These are phyloP conservation scores for Adansonia rubrostipa DNA, from an alignment of 441 rosid genomes.

Conservation along the genomic window DNA sequence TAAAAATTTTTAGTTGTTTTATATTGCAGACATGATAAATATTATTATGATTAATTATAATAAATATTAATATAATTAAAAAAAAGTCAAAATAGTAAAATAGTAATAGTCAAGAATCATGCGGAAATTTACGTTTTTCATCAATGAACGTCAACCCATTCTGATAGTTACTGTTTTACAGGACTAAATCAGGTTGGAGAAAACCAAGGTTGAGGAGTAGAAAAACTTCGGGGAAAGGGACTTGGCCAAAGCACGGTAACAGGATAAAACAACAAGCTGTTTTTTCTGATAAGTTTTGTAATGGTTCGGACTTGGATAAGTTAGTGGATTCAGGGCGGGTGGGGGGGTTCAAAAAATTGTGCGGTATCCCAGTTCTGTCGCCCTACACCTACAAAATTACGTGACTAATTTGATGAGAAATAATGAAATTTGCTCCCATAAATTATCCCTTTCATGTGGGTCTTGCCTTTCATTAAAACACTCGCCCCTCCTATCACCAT, in stretches of 20 bases:
- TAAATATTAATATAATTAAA: too few species aligned
- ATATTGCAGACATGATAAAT: too few species aligned
- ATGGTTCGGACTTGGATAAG: neutral
- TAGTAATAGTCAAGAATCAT: too few species aligned
- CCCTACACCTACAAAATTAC: conserved; percentile 12
- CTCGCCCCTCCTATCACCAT: conserved; percentile 26
- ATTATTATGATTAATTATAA: too few species aligned
- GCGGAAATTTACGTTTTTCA: neutral
- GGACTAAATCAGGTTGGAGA: neutral
- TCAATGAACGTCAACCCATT: neutral
- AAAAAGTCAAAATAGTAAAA: too few species aligned
- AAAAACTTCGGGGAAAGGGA: neutral
- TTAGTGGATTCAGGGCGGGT: neutral
- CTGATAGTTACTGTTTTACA: neutral
- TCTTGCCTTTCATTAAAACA: conserved; percentile 56
- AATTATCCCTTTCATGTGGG: conserved; percentile 53
- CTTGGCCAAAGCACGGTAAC: neutral
- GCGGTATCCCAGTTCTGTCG: neutral
- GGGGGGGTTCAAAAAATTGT: neutral
- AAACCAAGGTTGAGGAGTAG: neutral
- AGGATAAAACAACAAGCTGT: neutral
- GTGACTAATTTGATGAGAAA: conserved; percentile 43
- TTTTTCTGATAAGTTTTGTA: neutral
- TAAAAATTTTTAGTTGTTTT: too few species aligned
- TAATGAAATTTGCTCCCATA: conserved; percentile 16